Evolutionary conservation across 2,329 filamentous ascomycete genomes (phyloP).

Genomic region (Verticillium longisporum): DNA sequence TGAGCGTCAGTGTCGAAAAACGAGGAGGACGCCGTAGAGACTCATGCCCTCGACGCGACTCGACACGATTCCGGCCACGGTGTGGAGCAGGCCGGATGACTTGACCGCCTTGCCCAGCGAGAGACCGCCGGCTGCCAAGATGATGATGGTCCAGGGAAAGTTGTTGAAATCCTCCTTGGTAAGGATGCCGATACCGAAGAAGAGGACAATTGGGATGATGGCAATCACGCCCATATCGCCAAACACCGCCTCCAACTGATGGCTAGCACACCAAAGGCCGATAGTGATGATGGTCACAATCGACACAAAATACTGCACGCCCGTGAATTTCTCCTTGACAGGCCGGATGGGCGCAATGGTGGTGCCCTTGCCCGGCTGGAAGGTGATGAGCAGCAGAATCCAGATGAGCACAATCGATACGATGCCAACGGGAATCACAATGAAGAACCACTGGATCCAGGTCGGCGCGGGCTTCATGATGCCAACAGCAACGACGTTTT

Average conservation of each 20-base stretch:
- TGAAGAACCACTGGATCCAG: slow-evolving; percentile 97
- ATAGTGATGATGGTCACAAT: slow-evolving; percentile 80
- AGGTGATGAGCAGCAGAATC: slow-evolving; percentile 76
- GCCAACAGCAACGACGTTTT: slow-evolving; percentile 93
- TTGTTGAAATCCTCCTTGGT: slow-evolving; percentile 99
- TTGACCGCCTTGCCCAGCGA: slow-evolving; percentile 92
- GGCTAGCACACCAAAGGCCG: slow-evolving; percentile 82
- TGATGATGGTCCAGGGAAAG: slow-evolving; percentile 99
- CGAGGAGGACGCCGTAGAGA: slow-evolving; percentile 77
- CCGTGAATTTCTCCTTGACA: slow-evolving; percentile 81
- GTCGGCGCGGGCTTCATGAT: slow-evolving; percentile 91
- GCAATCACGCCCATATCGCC: slow-evolving; percentile 98
- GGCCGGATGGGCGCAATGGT: slow-evolving; percentile 87
- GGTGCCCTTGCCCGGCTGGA: slow-evolving; percentile 77
- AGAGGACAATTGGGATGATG: slow-evolving; percentile 89
- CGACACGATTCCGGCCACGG: slow-evolving; percentile 75
- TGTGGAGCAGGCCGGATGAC: slow-evolving; percentile 84
- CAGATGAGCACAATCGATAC: slow-evolving; percentile 85
- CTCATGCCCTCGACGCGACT: slow-evolving; percentile 67
- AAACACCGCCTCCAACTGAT: slow-evolving; percentile 80
- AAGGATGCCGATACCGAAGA: slow-evolving; percentile 92
- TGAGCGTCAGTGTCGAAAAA: slow-evolving; percentile 75
- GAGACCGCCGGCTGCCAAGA: slow-evolving; percentile 87
- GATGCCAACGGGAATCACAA: slow-evolving; percentile 86
- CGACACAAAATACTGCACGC: slow-evolving; percentile 88